Evolutionary conservation across 148 eudicot species (phyloP).

Genomic region (Silene uniflora): DNA sequence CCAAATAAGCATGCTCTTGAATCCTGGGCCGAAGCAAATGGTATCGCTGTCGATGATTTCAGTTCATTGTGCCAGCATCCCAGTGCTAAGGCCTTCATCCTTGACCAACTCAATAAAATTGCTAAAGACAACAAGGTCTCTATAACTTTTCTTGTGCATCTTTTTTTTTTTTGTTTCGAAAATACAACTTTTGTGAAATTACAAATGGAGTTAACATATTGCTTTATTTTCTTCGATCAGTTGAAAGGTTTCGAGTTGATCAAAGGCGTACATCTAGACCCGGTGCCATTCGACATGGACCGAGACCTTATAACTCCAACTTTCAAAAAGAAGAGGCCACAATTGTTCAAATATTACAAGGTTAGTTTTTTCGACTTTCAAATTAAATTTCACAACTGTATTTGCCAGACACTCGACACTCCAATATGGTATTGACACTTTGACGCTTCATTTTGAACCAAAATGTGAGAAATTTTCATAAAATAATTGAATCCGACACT

Average conservation of each 20-base stretch:
- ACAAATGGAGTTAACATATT: no score
- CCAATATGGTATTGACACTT: no score
- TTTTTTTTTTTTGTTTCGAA: no score
- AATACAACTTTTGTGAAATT: no score
- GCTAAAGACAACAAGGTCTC: slow-evolving; percentile 73
- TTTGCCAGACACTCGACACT: no score
- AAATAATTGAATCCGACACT: no score
- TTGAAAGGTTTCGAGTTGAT: slow-evolving; percentile 76
- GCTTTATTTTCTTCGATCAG: slow-evolving; percentile 34
- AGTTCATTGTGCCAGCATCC: slow-evolving; percentile 53
- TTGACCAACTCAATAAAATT: slow-evolving; percentile 50
- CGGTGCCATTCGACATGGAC: slow-evolving; percentile 79
- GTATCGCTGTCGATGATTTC: slow-evolving; percentile 47
- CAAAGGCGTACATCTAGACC: slow-evolving; percentile 76
- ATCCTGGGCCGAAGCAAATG: slow-evolving; percentile 63
- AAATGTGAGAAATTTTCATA: no score
- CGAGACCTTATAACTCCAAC: slow-evolving; percentile 89
- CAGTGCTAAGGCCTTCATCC: slow-evolving; percentile 51
- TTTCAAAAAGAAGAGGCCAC: slow-evolving; percentile 86
- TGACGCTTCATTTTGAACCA: no score
- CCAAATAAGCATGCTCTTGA: slow-evolving; percentile 64
- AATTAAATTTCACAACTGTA: not conserved
- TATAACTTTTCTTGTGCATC: no score
- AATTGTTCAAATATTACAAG: slow-evolving; percentile 67
- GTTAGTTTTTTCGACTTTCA: no score